Evolutionary conservation across 2,329 filamentous ascomycete genomes (phyloP), one percentile per base, ranked within the genome.

Genomic region (Neonectria ditissima): DNA sequence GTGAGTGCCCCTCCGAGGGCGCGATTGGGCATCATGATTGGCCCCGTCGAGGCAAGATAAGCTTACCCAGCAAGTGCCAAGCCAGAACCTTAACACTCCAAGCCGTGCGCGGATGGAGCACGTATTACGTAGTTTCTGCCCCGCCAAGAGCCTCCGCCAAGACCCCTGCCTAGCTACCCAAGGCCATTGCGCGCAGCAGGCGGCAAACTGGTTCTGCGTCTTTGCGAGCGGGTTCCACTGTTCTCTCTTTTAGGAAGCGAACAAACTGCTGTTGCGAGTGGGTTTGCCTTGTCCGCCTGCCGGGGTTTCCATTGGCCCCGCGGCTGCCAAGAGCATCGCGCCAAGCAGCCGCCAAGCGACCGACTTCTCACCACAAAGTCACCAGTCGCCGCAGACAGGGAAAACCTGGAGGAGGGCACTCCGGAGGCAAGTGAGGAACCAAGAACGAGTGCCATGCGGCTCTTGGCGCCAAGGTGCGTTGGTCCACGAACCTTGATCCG

Each of bases 401-500:
- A 47, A 50, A 50, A 53, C 32, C 59, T 55, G 53, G 45, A 50
- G 34, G 43, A 20, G 44, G 52, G 22, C 34, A 26, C 52, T 32
- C 47, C 47, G 47, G 43, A 28, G 43, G 43, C 28, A 48, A 32
- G 26, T 6, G 14, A 37, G 20, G 34, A 20, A 24, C 47, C 30
- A 43, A 59, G 56, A 45, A 26, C 14, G 22, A 16, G 10, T 37
- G 22, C 32, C 59, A 53, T 55, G 61, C 45, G 57, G 58, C 55
- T 51, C 54, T 62, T 47, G 66, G 63, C 59, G 63, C 66, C 58
- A 54, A 63, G 60, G 57, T 65, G 59, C 62, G 52, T 65, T 47
- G 37, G 57, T 51, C 52, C 64, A 55, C 63, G 55, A 73, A 73
- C 70, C 66, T 73, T 73, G 70, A 50, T 71, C 32, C 54, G n/a